phyloP scores from a whole-genome alignment of 73 alveolate genomes.

The Paramecium pentaurelia region DNA sequence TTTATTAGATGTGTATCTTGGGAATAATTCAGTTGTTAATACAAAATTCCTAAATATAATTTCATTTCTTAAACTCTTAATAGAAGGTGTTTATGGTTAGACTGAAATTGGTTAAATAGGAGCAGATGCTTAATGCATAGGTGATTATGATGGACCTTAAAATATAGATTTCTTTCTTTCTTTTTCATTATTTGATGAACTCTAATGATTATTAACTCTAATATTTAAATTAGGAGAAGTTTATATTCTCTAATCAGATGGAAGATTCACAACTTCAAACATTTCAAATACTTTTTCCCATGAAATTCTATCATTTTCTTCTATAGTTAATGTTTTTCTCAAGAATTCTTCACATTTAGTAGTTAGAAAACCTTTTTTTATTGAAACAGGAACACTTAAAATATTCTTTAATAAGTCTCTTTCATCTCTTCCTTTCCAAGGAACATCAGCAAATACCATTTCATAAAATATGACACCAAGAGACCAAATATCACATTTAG shows the following conservation, averaged over 20 bases:
- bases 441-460: slow-evolving; percentile 60
- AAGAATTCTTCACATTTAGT: slow-evolving; percentile 44
- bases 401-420: slow-evolving; percentile 50
- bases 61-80: slow-evolving; percentile 4
- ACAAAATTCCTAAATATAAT: slow-evolving; percentile 44
- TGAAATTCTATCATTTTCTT: slow-evolving; percentile 59
- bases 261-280: slow-evolving; percentile 9
- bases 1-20: slow-evolving; percentile 1
- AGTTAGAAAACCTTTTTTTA: neutral
- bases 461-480: slow-evolving; percentile 82
- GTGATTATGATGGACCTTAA: slow-evolving; percentile 15
- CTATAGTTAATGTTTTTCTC: slow-evolving; percentile 39
- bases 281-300: slow-evolving; percentile 59
- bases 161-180: slow-evolving; percentile 10
- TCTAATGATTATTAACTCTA: neutral
- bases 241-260: neutral
- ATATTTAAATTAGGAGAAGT: neutral
- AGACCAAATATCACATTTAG: slow-evolving; percentile 88
- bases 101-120: neutral
- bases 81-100: neutral
- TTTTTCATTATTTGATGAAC: neutral
- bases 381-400: slow-evolving; percentile 33
- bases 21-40: neutral
- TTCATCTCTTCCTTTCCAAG: slow-evolving; percentile 66
- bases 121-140: neutral